Percentiles rank a stretch among this genome's conserved stretches.
Evolutionary conservation across 768 basidiomycete species (phyloP).

Genomic region (Gloeostereum incarnatum): DNA sequence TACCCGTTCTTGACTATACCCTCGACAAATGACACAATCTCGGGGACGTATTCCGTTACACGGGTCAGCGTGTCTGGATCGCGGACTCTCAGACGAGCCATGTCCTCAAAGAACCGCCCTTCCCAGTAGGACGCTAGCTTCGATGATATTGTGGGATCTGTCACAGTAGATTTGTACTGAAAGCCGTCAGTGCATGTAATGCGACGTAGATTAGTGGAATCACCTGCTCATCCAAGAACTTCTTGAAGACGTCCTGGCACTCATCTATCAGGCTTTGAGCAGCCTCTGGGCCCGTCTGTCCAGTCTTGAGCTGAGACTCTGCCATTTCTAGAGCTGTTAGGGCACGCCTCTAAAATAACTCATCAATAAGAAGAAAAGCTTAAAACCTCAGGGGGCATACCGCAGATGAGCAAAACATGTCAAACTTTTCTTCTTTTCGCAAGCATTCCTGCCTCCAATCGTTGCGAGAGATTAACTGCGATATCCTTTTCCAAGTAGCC

Average conservation of each 20-base stretch:
- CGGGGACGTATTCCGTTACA: conserved; percentile 95
- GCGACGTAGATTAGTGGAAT: conserved; percentile 8
- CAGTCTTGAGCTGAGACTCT: conserved; percentile 27
- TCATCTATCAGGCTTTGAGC: conserved; percentile 59
- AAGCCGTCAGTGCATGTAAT: conserved; percentile 7
- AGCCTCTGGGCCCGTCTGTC: conserved; percentile 27
- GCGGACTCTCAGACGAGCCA: conserved; percentile 79
- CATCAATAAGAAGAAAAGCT: conserved; percentile 5
- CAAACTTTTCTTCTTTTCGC: conserved; percentile 84
- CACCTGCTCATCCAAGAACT: conserved; percentile 69
- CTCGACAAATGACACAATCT: conserved; percentile 86
- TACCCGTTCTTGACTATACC: conserved; percentile 20
- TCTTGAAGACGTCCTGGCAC: conserved; percentile 69
- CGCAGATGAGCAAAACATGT: conserved; percentile 77
- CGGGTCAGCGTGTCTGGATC: conserved; percentile 88
- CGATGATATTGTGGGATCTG: conserved; percentile 80
- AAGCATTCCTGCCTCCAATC: conserved; percentile 65
- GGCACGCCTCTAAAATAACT: conserved; percentile 34
- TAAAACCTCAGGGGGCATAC: conserved; percentile 32
- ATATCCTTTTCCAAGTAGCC: conserved; percentile 44
- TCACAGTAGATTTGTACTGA: conserved; percentile 72
- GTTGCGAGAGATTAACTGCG: conserved; percentile 37
- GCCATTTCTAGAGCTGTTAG: conserved; percentile 45
- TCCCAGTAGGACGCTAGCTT: conserved; percentile 86
- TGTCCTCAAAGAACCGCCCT: conserved; percentile 81